Evolutionary conservation across 2,329 filamentous ascomycete species (phyloP), one percentile per base, ranked within the genome.

Genomic region (Aspergillus latus): DNA sequence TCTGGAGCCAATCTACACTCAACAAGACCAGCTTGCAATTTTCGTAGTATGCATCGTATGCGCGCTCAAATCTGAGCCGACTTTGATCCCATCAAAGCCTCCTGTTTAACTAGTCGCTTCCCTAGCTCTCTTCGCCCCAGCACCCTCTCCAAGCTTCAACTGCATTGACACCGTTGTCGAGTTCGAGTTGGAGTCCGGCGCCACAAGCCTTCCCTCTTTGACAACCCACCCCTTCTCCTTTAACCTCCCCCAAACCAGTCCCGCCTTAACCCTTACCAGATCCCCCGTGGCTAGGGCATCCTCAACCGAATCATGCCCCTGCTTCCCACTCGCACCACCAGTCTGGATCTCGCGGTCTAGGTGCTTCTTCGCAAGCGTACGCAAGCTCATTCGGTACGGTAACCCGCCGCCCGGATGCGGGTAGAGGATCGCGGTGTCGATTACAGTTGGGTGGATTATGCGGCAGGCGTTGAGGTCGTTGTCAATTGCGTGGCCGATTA

Each of bases 401-500:
- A 97, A 76, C 1, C 92, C 91, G 1, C 92, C 91, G 13, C 78
- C 79, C 11, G 80, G 84, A 67, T 96, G 91, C 0, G 92, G 92
- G 70, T 85, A 99, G 0, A 97, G 81, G 0, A 97, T 75, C 1
- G 91, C 85, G 0, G 92, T 97, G 72, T 97, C 93, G 66, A 97
- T 83, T 52, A 97, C 80, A 0, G 84, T 88, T 0, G 89, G 89
- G 66, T 97, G 94, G 44, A 96, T 86, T 49, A 97, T 82, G 36
- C 93, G 88, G 40, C 88, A 81, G 2, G 88, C 84, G 69, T 96
- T 97, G 54, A 99, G 82, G 67, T 99, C 94, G 69, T 99, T 99
- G 67, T 99, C 94, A 7, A 97, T 84, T 0, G 91, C 92, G 71
- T 99, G 94, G 0, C 94, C 94, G 46, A 99, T 89, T 0, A 99